These are phyloP conservation scores for Fusarium phyllophilum DNA, from an alignment of 2,329 filamentous ascomycete species.

Conservation along the genomic window DNA sequence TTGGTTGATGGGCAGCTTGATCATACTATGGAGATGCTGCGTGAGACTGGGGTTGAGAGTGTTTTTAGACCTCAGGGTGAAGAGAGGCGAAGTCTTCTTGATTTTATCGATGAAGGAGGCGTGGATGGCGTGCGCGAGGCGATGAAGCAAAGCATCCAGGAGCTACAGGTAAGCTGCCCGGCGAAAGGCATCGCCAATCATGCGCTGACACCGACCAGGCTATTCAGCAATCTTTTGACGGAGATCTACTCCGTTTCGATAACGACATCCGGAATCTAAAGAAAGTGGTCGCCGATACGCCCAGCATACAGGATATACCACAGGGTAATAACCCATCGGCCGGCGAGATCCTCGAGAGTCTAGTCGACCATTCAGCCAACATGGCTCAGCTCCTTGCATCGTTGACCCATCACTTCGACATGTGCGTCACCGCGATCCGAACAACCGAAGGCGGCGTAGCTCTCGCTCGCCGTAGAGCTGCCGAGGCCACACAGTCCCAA, in stretches of 20 bases:
- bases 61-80: constrained; percentile 69
- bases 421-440: constrained; percentile 90
- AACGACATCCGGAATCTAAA: constrained; percentile 75
- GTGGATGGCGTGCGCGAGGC: constrained; percentile 73
- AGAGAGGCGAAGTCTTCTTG: constrained; percentile 71
- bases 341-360: constrained; percentile 64
- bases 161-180: constrained; percentile 67
- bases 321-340: constrained; percentile 53
- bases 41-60: constrained; percentile 71
- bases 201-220: constrained; percentile 51
- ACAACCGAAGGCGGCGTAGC: constrained; percentile 86
- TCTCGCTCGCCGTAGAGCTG: constrained; percentile 73
- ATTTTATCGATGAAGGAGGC: constrained; percentile 79
- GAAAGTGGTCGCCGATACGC: constrained; percentile 61
- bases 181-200: background rate
- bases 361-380: constrained; percentile 80
- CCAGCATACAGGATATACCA: constrained; percentile 48
- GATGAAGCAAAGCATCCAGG: constrained; percentile 76
- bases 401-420: constrained; percentile 88
- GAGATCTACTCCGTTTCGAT: constrained; percentile 79
- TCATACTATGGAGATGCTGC: constrained; percentile 72
- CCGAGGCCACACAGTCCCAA: constrained; percentile 67
- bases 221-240: constrained; percentile 78
- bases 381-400: constrained; percentile 86
- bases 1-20: constrained; percentile 71